Conservation (phyloP, 2,329 filamentous ascomycete species). For the Aureobasidium subglaciale region DNA sequence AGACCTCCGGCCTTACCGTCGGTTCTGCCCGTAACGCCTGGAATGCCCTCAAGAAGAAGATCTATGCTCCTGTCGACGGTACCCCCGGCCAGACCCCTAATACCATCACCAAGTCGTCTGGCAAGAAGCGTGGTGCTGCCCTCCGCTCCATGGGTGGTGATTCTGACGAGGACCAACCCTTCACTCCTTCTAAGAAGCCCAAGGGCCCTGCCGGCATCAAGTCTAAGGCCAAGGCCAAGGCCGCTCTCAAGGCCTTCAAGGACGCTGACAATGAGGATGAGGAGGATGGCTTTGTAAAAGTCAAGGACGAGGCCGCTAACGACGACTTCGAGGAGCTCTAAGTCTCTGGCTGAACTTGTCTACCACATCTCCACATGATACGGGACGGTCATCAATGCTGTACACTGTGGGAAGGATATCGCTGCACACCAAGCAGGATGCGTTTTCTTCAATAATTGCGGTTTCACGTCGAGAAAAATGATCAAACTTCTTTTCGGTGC, state of each 20-base stretch:
- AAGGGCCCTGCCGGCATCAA: conserved; percentile 18
- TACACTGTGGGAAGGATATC: too few relatives aligned
- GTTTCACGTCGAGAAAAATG: neutral
- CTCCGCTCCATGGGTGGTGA: neutral
- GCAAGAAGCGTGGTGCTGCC: conserved; percentile 4
- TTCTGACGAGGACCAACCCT: conserved; percentile 17
- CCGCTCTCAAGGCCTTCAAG: conserved; percentile 18
- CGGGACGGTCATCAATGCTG: too few relatives aligned
- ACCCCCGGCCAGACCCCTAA: neutral
- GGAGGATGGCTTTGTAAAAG: conserved; percentile 6
- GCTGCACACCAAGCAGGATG: too few relatives aligned
- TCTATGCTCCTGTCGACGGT: conserved; percentile 13
- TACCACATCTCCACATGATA: too few relatives aligned
- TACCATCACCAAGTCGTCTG: neutral
- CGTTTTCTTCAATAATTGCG: too few relatives aligned
- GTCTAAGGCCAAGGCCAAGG: conserved; percentile 18
- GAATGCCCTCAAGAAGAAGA: conserved; percentile 28
- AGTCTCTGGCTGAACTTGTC: too few relatives aligned
- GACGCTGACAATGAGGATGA: conserved; percentile 20
- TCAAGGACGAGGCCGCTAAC: neutral
- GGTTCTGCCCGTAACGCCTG: conserved; percentile 28
- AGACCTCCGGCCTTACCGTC: conserved; percentile 22
- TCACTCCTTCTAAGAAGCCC: conserved; percentile 23
- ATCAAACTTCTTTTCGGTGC: neutral
- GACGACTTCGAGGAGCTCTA: neutral